Base-by-base conservation (phyloP, 2,329 filamentous ascomycete species). In the Alternaria viburni region DNA sequence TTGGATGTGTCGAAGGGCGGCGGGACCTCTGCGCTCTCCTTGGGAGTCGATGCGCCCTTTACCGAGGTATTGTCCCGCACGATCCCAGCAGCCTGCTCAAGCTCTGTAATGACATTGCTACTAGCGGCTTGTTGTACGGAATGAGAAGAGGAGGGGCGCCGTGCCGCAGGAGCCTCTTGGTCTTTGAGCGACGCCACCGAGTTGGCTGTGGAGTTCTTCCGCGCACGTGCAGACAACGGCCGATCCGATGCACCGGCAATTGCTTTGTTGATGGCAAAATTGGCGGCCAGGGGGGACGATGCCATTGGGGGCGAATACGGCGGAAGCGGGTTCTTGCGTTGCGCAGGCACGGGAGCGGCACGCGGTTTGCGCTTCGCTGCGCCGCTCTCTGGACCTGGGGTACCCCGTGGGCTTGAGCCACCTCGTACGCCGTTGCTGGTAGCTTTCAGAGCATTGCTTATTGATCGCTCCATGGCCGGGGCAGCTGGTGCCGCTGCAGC, bases 251-350 rank as follows among this genome's bases (percentile, higher is more conserved):
- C 67, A 43, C 67, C 69, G 57, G 78, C 80, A 68, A 81, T 72
- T 7, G 84, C 83, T 69, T 93, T 91, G 25, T 88, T 86, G 44
- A 80, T 70, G 60, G 81, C 80, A 62, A 93, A 87, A n/a, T 86
- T 87, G 52, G 88, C 86, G 51, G 92, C 84, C 50, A 93, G 86
- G 17, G 93, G 92, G 1, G 93, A 95, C 1, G 93, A 90, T n/a
- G 89, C 87, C 67, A 90, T 83, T 3, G 89, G 90, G 17, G 91
- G 89, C 1, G 92, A 92, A 72, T 89, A 86, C 62, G 84, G 86
- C 83, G 82, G 70, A 78, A 84, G 74, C 45, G 68, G 68, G 32
- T 74, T 95, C 82, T 94, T 97, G 82, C 95, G 94, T 69, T 89
- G 88, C n/a, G 88, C 86, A 69, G 92, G 92, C 5, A 88, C 87